Percentiles rank a stretch among this genome's conserved stretches.
phyloP scores from a whole-genome alignment of 257 asterid genomes.

The Ophiorrhiza pumila region DNA sequence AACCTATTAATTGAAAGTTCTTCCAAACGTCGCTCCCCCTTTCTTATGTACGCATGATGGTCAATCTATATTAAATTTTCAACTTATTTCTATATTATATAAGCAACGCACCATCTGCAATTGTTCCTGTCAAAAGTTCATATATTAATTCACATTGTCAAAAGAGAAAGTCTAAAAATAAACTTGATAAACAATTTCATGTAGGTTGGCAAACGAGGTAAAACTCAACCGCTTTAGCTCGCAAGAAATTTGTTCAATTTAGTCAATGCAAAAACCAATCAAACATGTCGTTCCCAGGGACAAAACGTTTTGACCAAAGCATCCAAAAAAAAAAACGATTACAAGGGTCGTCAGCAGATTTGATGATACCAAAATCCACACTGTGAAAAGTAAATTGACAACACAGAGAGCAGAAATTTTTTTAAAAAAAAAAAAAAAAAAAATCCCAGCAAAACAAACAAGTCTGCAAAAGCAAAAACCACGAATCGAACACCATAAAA shows the following conservation, averaged over 20 bases:
- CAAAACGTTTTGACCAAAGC: neutral
- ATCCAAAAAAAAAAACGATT: neutral
- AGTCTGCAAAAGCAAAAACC: neutral
- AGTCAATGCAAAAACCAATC: neutral
- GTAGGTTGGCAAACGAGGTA: neutral
- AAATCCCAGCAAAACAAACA: conserved; percentile 1
- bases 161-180: neutral
- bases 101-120: neutral
- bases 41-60: neutral
- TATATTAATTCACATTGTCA: neutral
- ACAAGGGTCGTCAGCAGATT: neutral
- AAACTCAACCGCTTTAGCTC: neutral
- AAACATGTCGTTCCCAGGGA: neutral
- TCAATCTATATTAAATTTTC: neutral
- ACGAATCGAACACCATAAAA: neutral
- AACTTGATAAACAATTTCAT: neutral
- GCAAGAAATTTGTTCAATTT: neutral
- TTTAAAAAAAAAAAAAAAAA: too few species aligned
- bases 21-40: neutral
- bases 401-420: too few species aligned
- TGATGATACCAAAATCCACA: neutral
- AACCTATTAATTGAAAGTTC: neutral
- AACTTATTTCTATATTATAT: neutral
- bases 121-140: neutral
- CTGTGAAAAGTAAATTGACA: too few species aligned